Base-by-base conservation (phyloP, 805 yeast species). In the Grigorovia transvaalensis region DNA sequence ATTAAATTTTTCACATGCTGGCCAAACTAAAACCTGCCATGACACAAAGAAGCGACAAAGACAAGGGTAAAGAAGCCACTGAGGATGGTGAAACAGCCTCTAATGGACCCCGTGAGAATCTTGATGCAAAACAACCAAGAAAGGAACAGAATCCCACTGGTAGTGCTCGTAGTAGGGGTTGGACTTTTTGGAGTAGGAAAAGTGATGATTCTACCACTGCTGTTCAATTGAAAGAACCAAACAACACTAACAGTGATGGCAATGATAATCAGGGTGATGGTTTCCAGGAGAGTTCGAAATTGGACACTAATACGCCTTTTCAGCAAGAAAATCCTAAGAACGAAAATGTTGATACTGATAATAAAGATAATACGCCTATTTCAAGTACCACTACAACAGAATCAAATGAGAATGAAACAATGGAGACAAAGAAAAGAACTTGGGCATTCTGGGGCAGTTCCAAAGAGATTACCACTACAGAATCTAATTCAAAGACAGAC, bases 121-220 rank as follows among this genome's bases (percentile, higher is more conserved):
- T 11, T 5, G 4, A 33, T 33, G 15, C 15, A 13, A 13, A 33
- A 33, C 15, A 38, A 13, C 15, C 42, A 13, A 15, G 9, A 38
- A 13, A 38, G 15, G 17, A 38, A 7, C 17, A 13, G 3, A 38
- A 38, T 38, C 15, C 15, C 2, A n/a, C n/a, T n/a, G 23, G 3
- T 30, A 40, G 9, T 13, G 45, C 48, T 13, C 48, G 51, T 13
- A 38, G 50, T 19, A 53, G 59, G 29, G 53, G 55, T 6, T 61
- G 66, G 65, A 57, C 58, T 17, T 57, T 62, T 48, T 58, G 64
- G 60, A 56, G 55, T 20, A 54, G 56, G 35, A 38, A 38, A 38
- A 38, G 42, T 38, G 42, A 38, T 12, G 42, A 38, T 12, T 12
- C 4, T 38, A 11, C 13, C 18, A 23, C 15, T 13, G 15, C 11